These are phyloP conservation scores for Trichoderma simmonsii DNA, from an alignment of 2,329 filamentous ascomycete species.

Conservation along the genomic window DNA sequence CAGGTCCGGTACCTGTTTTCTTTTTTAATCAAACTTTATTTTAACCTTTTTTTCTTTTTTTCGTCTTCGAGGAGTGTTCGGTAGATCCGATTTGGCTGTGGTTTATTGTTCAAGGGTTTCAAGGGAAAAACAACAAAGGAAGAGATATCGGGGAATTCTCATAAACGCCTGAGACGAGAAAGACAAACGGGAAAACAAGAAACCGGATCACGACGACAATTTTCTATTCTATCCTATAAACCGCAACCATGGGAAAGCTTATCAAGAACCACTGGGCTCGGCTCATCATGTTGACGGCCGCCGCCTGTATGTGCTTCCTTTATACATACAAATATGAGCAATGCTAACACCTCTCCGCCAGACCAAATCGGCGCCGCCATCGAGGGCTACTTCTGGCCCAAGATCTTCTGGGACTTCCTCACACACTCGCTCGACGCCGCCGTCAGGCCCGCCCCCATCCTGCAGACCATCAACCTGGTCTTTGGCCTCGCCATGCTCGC, in stretches of 20 bases:
- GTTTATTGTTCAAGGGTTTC: neutral
- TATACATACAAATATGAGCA: too few relatives aligned
- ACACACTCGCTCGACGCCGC: constrained; percentile 84
- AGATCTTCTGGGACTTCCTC: constrained; percentile 96
- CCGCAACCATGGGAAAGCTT: constrained; percentile 77
- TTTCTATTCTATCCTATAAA: neutral
- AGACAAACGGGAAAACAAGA: neutral
- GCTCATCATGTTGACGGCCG: constrained; percentile 84
- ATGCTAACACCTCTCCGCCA: too few relatives aligned
- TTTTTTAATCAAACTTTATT: constrained; percentile 26
- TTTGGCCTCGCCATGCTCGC: constrained; percentile 74
- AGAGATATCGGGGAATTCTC: neutral
- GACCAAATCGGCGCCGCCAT: constrained; percentile 84
- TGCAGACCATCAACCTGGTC: constrained; percentile 87
- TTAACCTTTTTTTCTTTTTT: constrained; percentile 25
- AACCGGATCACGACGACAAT: neutral
- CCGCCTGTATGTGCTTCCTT: constrained; percentile 67
- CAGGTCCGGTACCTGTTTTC: constrained; percentile 53
- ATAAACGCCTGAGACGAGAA: neutral
- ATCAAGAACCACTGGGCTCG: constrained; percentile 99
- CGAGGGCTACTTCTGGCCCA: constrained; percentile 95
- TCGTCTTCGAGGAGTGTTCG: constrained; percentile 22
- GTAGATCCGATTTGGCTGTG: constrained; percentile 26
- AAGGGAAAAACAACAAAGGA: neutral
- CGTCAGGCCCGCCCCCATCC: constrained; percentile 80